A percentile compares a stretch with the other conserved stretches of the same genome.
phyloP scores from a whole-genome alignment of 2,329 filamentous ascomycete genomes.

The Hypocrella siamensis region DNA sequence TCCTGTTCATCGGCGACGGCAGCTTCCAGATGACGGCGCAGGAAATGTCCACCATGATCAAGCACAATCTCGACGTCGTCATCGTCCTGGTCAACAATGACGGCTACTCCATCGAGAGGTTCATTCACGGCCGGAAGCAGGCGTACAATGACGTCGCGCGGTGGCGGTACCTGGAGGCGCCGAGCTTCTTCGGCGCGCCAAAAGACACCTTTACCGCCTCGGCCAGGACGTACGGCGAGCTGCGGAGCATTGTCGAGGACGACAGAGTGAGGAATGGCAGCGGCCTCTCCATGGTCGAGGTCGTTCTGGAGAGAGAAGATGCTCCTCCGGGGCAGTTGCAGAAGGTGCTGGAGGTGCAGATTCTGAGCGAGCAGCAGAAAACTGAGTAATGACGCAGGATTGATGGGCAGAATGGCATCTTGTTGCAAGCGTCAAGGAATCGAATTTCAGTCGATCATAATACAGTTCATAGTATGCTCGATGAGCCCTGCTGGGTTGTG shows the following conservation, averaged over 20 bases:
- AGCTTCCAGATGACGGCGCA: constrained; percentile 52
- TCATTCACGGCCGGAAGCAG: constrained; percentile 36
- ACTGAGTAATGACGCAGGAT: no score
- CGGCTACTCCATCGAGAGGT: constrained; percentile 42
- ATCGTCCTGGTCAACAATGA: constrained; percentile 42
- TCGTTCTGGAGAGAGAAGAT: constrained; percentile 5
- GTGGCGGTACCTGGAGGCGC: constrained; percentile 34
- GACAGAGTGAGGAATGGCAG: not conserved
- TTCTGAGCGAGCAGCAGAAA: constrained; percentile 1
- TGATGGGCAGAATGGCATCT: no score
- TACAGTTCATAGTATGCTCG: no score
- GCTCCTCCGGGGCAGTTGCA: constrained; percentile 3
- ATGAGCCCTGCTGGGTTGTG: no score
- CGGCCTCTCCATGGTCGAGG: constrained; percentile 5
- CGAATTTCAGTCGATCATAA: no score
- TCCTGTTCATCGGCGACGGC: constrained; percentile 47
- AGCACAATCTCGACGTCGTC: constrained; percentile 29
- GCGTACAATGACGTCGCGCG: constrained; percentile 38
- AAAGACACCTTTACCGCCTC: constrained; percentile 4
- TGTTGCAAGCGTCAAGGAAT: no score
- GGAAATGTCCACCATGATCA: constrained; percentile 48
- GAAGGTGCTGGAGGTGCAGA: constrained; percentile 3
- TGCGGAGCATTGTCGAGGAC: constrained; percentile 1
- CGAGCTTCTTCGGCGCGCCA: constrained; percentile 29
- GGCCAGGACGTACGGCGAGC: constrained; percentile 3